Evolutionary conservation across 1,139 yeast species (phyloP).

Genomic region (Trichomonascaceae sp.): DNA sequence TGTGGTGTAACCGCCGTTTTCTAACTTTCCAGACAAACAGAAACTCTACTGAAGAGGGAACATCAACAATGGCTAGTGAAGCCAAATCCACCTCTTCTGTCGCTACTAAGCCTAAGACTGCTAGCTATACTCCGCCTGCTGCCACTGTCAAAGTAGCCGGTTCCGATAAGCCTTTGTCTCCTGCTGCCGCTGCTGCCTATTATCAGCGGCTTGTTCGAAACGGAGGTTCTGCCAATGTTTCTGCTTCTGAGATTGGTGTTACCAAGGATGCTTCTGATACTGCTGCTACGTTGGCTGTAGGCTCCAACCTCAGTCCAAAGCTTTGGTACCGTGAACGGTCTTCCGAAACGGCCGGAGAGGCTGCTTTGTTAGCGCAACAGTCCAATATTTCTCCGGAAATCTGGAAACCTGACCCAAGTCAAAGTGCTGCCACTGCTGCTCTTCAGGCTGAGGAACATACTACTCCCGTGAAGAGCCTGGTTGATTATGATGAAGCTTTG

Average conservation of each 20-base stretch:
- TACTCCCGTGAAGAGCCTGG: conserved; percentile 16
- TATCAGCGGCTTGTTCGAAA: conserved; percentile 72
- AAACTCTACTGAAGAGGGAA: neutral
- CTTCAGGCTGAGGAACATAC: conserved; percentile 39
- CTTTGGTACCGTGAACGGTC: conserved; percentile 32
- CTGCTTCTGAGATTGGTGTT: conserved; percentile 64
- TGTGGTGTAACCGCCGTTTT: neutral
- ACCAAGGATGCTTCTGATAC: conserved; percentile 31
- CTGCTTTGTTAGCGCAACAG: conserved; percentile 34
- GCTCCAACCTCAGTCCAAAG: conserved; percentile 30
- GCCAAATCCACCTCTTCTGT: neutral
- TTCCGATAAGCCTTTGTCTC: conserved; percentile 15
- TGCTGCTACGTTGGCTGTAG: conserved; percentile 36
- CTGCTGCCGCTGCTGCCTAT: conserved; percentile 26
- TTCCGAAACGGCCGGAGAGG: conserved; percentile 32
- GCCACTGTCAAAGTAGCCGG: conserved; percentile 10
- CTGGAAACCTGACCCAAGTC: conserved; percentile 29
- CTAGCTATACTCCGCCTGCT: neutral
- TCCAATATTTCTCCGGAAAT: conserved; percentile 27
- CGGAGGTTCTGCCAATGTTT: conserved; percentile 54
- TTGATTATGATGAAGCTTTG: conserved; percentile 7
- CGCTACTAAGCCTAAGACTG: neutral
- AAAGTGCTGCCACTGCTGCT: conserved; percentile 44
- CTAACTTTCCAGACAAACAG: neutral
- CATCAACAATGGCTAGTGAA: neutral